A percentile compares a stretch with the other conserved stretches of the same genome.
Evolutionary conservation across 1,139 yeast genomes (phyloP).

Genomic region (Pichia sp.): DNA sequence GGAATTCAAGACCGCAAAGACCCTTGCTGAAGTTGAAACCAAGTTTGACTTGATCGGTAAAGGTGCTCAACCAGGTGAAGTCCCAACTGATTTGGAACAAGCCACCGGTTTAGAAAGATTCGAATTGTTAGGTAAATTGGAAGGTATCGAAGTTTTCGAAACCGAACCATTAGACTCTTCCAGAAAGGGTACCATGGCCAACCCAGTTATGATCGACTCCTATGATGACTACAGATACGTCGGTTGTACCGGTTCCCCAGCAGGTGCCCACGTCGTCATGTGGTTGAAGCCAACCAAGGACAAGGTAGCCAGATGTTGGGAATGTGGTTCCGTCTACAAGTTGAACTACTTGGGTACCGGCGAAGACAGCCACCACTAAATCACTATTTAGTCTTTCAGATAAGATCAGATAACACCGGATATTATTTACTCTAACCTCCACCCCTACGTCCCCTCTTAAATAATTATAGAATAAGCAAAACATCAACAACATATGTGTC

Average conservation of each 20-base stretch:
- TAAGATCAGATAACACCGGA: background rate
- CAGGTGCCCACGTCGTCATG: slow-evolving; percentile 83
- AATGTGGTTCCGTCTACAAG: slow-evolving; percentile 93
- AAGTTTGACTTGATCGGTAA: slow-evolving; percentile 80
- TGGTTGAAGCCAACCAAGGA: slow-evolving; percentile 91
- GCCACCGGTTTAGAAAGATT: slow-evolving; percentile 98
- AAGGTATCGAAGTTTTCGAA: slow-evolving; percentile 95
- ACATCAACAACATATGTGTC: background rate
- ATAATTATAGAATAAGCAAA: slow-evolving; percentile 3
- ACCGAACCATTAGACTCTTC: slow-evolving; percentile 81
- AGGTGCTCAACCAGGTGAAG: slow-evolving; percentile 77
- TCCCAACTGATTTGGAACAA: slow-evolving; percentile 93
- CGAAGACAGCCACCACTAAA: slow-evolving; percentile 24
- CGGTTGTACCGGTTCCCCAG: slow-evolving; percentile 97
- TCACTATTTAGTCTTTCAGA: background rate
- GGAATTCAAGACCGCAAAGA: slow-evolving; percentile 56
- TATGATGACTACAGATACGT: slow-evolving; percentile 92
- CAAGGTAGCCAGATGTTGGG: slow-evolving; percentile 95
- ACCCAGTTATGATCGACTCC: slow-evolving; percentile 87
- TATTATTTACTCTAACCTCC: slow-evolving; percentile 1
- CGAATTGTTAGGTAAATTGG: slow-evolving; percentile 89
- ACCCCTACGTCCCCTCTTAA: background rate
- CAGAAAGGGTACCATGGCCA: slow-evolving; percentile 81
- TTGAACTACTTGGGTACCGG: slow-evolving; percentile 77
- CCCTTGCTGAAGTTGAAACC: slow-evolving; percentile 75